These are phyloP conservation scores for Xylariaceae sp. DNA, from an alignment of 2,329 filamentous ascomycete genomes.

Conservation along the genomic window DNA sequence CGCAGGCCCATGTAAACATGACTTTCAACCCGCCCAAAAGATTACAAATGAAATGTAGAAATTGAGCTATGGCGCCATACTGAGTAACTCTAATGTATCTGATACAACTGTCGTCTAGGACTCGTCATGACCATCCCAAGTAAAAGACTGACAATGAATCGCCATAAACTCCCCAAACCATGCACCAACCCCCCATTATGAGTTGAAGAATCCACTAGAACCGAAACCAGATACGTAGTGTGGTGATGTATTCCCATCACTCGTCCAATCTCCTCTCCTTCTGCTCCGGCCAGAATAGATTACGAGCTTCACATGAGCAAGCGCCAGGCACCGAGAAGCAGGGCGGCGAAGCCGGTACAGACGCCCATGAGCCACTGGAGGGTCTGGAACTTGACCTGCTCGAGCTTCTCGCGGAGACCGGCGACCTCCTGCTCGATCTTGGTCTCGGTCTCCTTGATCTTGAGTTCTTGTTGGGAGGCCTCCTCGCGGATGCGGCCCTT, in stretches of 20 bases:
- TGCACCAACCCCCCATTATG: background rate
- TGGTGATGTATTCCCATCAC: background rate
- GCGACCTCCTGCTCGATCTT: constrained; percentile 98
- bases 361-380: constrained; percentile 97
- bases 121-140: too few relatives aligned
- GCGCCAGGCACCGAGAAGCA: constrained; percentile 74
- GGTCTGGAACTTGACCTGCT: constrained; percentile 97
- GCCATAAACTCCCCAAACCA: constrained; percentile 5
- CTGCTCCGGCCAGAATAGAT: background rate
- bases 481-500: constrained; percentile 97
- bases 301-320: constrained; percentile 62
- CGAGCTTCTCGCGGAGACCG: constrained; percentile 85
- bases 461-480: constrained; percentile 93
- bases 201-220: background rate
- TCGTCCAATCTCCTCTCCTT: background rate
- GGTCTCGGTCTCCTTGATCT: constrained; percentile 98
- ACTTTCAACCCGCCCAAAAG: too few relatives aligned
- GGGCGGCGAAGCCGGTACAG: constrained; percentile 69
- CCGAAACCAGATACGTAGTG: background rate
- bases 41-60: constrained; percentile 6
- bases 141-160: too few relatives aligned
- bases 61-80: background rate
- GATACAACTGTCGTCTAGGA: background rate
- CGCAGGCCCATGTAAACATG: too few relatives aligned
- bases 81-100: background rate